Evolutionary conservation across 352 stramenopile species (phyloP), one percentile per base, ranked within the genome.

Genomic region (Phytophthora parvispora): DNA sequence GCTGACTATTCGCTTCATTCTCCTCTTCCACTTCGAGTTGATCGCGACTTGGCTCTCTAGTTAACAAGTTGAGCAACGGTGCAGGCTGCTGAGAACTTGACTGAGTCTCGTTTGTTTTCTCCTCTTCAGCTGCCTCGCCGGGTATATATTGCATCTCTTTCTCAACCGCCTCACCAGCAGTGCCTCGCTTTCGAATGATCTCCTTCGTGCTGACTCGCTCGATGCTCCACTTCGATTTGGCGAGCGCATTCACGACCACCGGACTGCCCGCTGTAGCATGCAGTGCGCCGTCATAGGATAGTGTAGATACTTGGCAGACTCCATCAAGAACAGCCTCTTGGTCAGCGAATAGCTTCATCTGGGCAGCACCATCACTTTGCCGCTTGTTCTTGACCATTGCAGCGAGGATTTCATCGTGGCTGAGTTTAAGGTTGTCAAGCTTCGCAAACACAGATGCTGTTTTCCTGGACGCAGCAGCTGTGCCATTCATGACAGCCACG

Each of bases 401-500:
- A 16, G 50, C 53, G 50, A 63, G 47, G 13, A 74, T 56, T 42
- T 74, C 38, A 20, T 64, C 40, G 48, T 64, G 47, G 12, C 48
- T 65, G 31, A 68, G 42, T 48, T 62, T 62, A 6, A 69, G 40
- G 9, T 71, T 54, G 12, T 32, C 40, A 16, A 81, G 52, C 20
- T 75, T 69, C 20, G 24, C 31, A 13, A 78, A 40, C 1, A 81
- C 34, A 0, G 42, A 25, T 2, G 12, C 36, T 7, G 51, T 59
- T 38, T 72, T 75, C 3, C 13, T 53, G 20, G 57, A 22, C 4
- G 64, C 36, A 18, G 27, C 16, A 6, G 58, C 29, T 27, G 36
- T 22, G 9, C 43, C 38, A 24, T 80, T 45, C 49, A 73, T 76
- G 28, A 80, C 65, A 3, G 48, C 51, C 8, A 48, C 55, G 4